These are phyloP conservation scores for Lyophyllum atratum DNA, from an alignment of 768 basidiomycete species.

Conservation along the genomic window DNA sequence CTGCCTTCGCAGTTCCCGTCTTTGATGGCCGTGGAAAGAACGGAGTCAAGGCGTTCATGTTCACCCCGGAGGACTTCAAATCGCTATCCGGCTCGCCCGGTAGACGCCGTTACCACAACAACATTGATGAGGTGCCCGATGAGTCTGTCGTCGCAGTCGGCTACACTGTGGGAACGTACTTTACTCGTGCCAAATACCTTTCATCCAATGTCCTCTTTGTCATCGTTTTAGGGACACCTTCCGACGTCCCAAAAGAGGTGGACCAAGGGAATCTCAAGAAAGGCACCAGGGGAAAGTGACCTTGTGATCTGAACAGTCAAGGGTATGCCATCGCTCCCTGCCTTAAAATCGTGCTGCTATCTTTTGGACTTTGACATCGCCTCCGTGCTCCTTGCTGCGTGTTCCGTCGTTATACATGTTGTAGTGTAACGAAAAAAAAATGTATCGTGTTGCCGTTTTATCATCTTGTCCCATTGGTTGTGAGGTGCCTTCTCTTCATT, in stretches of 20 bases:
- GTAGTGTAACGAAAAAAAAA: too few species aligned
- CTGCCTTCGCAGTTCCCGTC: constrained; percentile 4
- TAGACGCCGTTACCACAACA: neutral
- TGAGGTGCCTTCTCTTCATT: too few species aligned
- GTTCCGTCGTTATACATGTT: too few species aligned
- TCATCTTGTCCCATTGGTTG: neutral
- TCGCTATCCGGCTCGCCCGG: neutral
- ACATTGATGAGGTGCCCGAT: neutral
- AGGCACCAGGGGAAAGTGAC: neutral
- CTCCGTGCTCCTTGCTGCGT: neutral
- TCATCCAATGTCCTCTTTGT: constrained; percentile 1
- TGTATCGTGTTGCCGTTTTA: neutral
- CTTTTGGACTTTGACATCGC: neutral
- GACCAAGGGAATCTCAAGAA: neutral
- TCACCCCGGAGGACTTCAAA: constrained; percentile 1
- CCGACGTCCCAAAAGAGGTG: neutral
- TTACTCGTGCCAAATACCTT: neutral
- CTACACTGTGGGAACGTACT: neutral
- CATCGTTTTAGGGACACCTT: neutral
- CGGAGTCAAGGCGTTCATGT: neutral
- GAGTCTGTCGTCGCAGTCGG: constrained; percentile 2
- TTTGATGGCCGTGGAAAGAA: constrained; percentile 9
- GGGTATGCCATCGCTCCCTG: neutral
- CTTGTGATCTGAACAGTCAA: neutral
- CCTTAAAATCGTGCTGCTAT: neutral